Conservation (phyloP, 225 moss, liverwort and hornwort genomes). For the Takakia lepidozioides region DNA sequence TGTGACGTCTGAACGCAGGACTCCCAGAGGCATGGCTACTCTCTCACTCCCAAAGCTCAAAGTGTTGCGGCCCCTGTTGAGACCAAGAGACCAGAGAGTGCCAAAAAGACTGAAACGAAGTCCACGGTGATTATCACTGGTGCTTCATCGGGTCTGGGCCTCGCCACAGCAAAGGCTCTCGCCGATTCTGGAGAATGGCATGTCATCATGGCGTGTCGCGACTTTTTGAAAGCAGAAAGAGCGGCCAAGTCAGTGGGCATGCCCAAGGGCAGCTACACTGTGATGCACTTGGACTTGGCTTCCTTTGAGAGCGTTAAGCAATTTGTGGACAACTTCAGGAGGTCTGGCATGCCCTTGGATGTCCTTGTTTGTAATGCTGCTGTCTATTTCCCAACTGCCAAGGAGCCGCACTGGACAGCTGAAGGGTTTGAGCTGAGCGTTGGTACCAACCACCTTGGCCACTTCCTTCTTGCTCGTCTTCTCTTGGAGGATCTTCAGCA, state of each 20-base stretch:
- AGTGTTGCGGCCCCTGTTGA: slow-evolving; percentile 80
- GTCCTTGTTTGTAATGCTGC: slow-evolving; percentile 98
- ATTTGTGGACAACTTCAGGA: slow-evolving; percentile 88
- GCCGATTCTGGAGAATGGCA: slow-evolving; percentile 89
- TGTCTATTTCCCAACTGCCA: slow-evolving; percentile 90
- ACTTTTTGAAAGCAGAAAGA: slow-evolving; percentile 88
- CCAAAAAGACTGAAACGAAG: slow-evolving; percentile 79
- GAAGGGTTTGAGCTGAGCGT: slow-evolving; percentile 95
- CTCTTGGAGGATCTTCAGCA: slow-evolving; percentile 86
- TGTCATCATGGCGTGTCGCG: slow-evolving; percentile 97
- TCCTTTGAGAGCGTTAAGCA: slow-evolving; percentile 79
- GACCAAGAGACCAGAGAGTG: slow-evolving; percentile 22
- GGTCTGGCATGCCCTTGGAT: slow-evolving; percentile 64
- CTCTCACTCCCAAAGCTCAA: slow-evolving; percentile 27
- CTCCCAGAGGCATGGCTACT: slow-evolving; percentile 19
- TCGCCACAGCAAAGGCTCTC: slow-evolving; percentile 80
- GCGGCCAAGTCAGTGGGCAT: slow-evolving; percentile 74
- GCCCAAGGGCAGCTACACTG: slow-evolving; percentile 67
- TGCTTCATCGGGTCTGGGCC: slow-evolving; percentile 93
- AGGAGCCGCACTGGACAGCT: slow-evolving; percentile 89
- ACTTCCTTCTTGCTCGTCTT: slow-evolving; percentile 72
- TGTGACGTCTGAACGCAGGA: too few relatives aligned
- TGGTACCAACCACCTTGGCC: slow-evolving; percentile 93
- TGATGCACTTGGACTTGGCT: slow-evolving; percentile 85
- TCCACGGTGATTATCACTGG: slow-evolving; percentile 83